A percentile compares a stretch with the other conserved stretches of the same genome.
Conservation (phyloP, 2,329 filamentous ascomycete species). For the Ophiostoma himal-ulmi region DNA sequence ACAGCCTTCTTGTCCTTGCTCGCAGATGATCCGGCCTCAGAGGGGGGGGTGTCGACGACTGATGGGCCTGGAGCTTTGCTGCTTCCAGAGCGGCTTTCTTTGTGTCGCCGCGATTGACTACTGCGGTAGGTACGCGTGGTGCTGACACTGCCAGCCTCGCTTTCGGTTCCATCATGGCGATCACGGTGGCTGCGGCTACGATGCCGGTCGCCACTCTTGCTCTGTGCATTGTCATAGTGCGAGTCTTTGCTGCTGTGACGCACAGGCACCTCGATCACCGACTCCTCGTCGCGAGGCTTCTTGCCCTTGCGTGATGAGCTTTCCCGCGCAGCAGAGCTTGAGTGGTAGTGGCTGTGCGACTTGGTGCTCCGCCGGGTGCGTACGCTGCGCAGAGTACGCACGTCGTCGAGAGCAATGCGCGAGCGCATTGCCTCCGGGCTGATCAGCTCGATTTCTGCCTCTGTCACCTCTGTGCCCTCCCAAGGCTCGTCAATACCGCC, state of each 20-base stretch:
- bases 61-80: constrained; percentile 22
- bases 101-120: constrained; percentile 30
- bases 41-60: background rate
- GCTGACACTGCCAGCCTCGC: constrained; percentile 30
- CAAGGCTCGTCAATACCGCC: constrained; percentile 34
- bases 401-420: constrained; percentile 34
- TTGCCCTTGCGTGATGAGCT: constrained; percentile 23
- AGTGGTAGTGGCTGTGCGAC: constrained; percentile 27
- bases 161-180: constrained; percentile 26
- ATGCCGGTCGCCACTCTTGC: constrained; percentile 30
- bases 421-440: constrained; percentile 50
- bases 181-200: constrained; percentile 32
- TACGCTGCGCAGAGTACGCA: constrained; percentile 32
- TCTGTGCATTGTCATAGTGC: background rate
- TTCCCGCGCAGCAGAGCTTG: constrained; percentile 20
- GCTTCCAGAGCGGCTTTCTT: background rate
- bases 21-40: background rate
- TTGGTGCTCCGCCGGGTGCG: constrained; percentile 28
- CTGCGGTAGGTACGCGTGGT: constrained; percentile 3
- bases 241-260: constrained; percentile 25
- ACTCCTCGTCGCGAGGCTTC: background rate
- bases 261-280: background rate
- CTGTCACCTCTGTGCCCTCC: constrained; percentile 5
- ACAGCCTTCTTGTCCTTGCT: constrained; percentile 38
- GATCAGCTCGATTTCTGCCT: constrained; percentile 49